These are phyloP conservation scores for Verticillium isaacii DNA, from an alignment of 2,329 filamentous ascomycete species.

Conservation along the genomic window DNA sequence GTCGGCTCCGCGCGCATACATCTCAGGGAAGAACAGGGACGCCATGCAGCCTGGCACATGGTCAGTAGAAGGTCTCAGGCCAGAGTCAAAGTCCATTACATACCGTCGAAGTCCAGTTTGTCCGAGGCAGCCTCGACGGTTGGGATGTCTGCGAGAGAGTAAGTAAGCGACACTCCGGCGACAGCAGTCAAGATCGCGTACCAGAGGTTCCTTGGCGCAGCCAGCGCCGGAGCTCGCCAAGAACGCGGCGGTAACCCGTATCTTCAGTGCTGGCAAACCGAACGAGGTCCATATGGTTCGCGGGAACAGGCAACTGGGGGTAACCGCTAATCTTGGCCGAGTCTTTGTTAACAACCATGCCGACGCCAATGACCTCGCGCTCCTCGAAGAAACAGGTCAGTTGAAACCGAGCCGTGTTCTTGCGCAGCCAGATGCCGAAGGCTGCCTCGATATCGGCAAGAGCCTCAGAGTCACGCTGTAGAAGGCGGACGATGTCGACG, in stretches of 20 bases:
- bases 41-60: conserved; percentile 16
- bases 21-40: conserved; percentile 24
- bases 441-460: neutral
- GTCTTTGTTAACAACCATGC: conserved; percentile 1
- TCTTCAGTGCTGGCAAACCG: neutral
- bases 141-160: neutral
- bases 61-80: neutral
- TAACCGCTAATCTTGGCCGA: conserved; percentile 1
- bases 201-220: neutral
- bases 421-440: neutral
- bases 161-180: neutral
- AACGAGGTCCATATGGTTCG: neutral
- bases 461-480: neutral
- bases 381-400: conserved; percentile 1
- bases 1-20: conserved; percentile 18
- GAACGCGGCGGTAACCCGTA: neutral
- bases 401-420: neutral
- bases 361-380: neutral
- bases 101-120: neutral
- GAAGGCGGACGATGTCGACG: neutral
- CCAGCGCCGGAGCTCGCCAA: neutral
- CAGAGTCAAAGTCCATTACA: neutral
- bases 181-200: neutral
- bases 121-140: neutral
- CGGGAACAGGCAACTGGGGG: neutral